These are phyloP conservation scores for Globisporangium nagaii DNA, from an alignment of 352 stramenopile species.

Conservation along the genomic window DNA sequence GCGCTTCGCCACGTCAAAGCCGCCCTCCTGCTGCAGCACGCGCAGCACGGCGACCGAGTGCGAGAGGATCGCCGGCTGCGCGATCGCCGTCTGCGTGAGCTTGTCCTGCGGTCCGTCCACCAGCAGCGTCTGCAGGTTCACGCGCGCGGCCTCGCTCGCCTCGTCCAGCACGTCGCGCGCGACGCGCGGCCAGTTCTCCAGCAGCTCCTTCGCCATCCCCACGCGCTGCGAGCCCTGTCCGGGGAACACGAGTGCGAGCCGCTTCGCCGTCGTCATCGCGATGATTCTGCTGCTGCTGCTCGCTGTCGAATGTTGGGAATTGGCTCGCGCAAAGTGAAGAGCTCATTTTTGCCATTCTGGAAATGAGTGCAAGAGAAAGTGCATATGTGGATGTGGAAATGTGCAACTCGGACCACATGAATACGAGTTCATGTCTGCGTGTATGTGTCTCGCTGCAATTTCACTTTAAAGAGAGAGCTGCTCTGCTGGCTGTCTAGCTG, in stretches of 20 bases:
- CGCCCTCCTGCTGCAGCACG: slow-evolving; percentile 59
- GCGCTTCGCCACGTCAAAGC: slow-evolving; percentile 25
- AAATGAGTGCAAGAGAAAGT: background rate
- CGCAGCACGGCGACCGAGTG: slow-evolving; percentile 72
- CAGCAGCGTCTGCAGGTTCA: slow-evolving; percentile 57
- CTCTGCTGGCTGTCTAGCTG: no score
- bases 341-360: no score
- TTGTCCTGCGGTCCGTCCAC: slow-evolving; percentile 45
- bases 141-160: slow-evolving; percentile 60
- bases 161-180: slow-evolving; percentile 63
- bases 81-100: slow-evolving; percentile 67
- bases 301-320: slow-evolving; percentile 3
- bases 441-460: no score
- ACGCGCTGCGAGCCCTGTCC: slow-evolving; percentile 80
- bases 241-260: slow-evolving; percentile 72
- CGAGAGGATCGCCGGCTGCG: slow-evolving; percentile 77
- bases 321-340: background rate
- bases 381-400: no score
- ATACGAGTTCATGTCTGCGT: no score
- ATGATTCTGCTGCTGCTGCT: background rate
- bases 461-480: no score
- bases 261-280: slow-evolving; percentile 14
- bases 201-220: slow-evolving; percentile 72
- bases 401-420: no score
- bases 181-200: slow-evolving; percentile 59